Evolutionary conservation across 23 red algal species (phyloP).

Genomic region (Pyropia yezoensis): DNA sequence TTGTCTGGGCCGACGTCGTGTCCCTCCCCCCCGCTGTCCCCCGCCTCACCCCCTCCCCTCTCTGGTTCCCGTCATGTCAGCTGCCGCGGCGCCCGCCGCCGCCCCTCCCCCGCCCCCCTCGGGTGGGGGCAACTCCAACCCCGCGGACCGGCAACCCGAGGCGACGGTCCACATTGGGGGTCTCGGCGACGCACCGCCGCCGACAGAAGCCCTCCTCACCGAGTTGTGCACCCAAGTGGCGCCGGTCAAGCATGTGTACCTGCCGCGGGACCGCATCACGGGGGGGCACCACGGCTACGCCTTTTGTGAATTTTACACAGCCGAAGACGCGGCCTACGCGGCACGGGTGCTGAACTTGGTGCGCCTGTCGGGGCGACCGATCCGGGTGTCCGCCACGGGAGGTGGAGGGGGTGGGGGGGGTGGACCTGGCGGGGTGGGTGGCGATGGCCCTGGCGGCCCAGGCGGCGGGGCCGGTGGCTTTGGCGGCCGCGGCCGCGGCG

Average conservation of each 20-base stretch:
- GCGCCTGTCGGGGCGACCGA: constrained; percentile 46
- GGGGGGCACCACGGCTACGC: constrained; percentile 68
- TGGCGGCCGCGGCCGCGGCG: constrained; percentile 39
- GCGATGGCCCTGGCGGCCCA: too few relatives aligned
- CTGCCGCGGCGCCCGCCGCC: not conserved
- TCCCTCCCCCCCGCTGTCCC: too few relatives aligned
- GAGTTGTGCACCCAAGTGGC: constrained; percentile 70
- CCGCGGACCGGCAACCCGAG: constrained; percentile 59
- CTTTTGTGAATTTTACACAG: constrained; percentile 65
- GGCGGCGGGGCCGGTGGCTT: not conserved
- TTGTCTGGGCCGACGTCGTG: too few relatives aligned
- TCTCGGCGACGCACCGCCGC: constrained; percentile 35
- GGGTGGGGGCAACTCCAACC: constrained; percentile 30
- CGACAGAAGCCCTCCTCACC: constrained; percentile 63
- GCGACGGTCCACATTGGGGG: constrained; percentile 72
- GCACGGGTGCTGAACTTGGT: constrained; percentile 63
- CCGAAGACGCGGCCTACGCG: constrained; percentile 59
- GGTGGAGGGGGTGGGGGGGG: too few relatives aligned
- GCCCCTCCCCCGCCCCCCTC: constrained; percentile 10
- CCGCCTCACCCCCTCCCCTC: too few relatives aligned
- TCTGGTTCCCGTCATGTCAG: not conserved
- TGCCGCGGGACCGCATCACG: constrained; percentile 82
- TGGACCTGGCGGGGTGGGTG: too few relatives aligned
- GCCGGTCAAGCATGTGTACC: constrained; percentile 71
- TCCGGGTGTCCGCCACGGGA: constrained; percentile 36